Evolutionary conservation across 768 basidiomycete species (phyloP).

Genomic region (Trametes coccinea): DNA sequence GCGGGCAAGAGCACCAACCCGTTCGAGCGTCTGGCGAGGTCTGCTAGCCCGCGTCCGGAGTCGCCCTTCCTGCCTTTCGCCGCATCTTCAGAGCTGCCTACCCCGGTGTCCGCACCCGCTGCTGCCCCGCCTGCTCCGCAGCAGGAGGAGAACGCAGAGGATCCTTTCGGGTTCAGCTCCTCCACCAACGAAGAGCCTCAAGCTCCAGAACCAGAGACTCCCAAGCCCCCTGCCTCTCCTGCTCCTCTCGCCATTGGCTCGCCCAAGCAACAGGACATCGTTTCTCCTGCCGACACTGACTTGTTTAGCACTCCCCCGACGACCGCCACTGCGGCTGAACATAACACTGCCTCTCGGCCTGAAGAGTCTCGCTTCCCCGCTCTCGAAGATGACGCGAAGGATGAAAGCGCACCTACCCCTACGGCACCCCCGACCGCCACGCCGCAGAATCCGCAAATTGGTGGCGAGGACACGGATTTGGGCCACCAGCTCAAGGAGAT

Average conservation of each 20-base stretch:
- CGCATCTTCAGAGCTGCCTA: constrained; percentile 38
- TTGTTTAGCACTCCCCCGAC: constrained; percentile 61
- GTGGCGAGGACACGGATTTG: constrained; percentile 51
- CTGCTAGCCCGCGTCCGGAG: constrained; percentile 48
- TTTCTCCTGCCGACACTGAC: constrained; percentile 31
- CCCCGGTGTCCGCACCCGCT: constrained; percentile 26
- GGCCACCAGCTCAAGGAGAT: constrained; percentile 55
- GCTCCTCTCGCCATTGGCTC: constrained; percentile 13
- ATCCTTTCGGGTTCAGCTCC: constrained; percentile 55
- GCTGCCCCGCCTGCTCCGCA: constrained; percentile 30
- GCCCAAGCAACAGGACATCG: constrained; percentile 2
- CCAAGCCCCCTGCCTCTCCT: constrained; percentile 15
- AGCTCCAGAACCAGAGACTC: constrained; percentile 14
- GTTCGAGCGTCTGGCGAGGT: constrained; percentile 71
- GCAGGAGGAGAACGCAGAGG: constrained; percentile 32
- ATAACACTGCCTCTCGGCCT: neutral
- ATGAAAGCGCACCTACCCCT: constrained; percentile 16
- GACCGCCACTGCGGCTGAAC: constrained; percentile 33
- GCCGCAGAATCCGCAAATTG: constrained; percentile 7
- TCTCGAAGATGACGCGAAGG: constrained; percentile 17
- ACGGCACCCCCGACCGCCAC: constrained; percentile 9
- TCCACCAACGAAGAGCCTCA: constrained; percentile 28
- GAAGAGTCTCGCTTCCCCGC: constrained; percentile 6
- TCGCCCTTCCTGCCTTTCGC: constrained; percentile 62
- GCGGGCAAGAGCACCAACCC: constrained; percentile 83